Percentiles rank a stretch among this genome's conserved stretches.
phyloP scores from a whole-genome alignment of 2,329 filamentous ascomycete species.

The Podosphaera xanthii region DNA sequence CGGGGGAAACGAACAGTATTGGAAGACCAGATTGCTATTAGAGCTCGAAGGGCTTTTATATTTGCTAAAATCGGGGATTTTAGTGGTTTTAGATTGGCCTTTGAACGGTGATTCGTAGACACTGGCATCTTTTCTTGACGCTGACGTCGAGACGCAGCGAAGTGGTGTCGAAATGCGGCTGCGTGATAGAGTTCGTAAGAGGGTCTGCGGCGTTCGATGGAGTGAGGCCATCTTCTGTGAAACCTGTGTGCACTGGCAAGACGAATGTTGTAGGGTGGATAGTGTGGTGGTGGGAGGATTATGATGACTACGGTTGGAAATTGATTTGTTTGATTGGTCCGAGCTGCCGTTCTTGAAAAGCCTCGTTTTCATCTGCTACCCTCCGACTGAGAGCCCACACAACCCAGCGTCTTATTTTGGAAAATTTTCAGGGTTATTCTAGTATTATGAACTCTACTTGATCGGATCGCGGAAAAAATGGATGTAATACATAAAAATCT shows the following conservation, averaged over 20 bases:
- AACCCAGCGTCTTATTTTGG: too few relatives aligned
- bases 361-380: too few relatives aligned
- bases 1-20: constrained; percentile 38
- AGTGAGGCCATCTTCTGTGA: constrained; percentile 36
- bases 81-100: constrained; percentile 27
- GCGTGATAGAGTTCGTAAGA: constrained; percentile 35
- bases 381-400: too few relatives aligned
- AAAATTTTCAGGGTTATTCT: too few relatives aligned
- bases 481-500: too few relatives aligned
- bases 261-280: constrained; percentile 5
- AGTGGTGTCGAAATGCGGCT: constrained; percentile 20
- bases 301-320: not conserved
- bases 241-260: not conserved
- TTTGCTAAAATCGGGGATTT: constrained; percentile 74
- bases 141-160: constrained; percentile 30
- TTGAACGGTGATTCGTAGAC: constrained; percentile 41
- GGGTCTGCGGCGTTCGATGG: constrained; percentile 41
- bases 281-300: constrained; percentile 4
- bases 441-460: too few relatives aligned
- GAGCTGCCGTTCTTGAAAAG: not conserved
- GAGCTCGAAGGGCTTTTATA: constrained; percentile 53
- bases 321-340: not conserved
- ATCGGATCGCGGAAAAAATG: too few relatives aligned
- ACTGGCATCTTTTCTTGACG: constrained; percentile 16
- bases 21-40: constrained; percentile 64